Evolutionary conservation across 2,329 filamentous ascomycete species (phyloP), one percentile per base, ranked within the genome.

Genomic region (Parascedosporium putredinis): DNA sequence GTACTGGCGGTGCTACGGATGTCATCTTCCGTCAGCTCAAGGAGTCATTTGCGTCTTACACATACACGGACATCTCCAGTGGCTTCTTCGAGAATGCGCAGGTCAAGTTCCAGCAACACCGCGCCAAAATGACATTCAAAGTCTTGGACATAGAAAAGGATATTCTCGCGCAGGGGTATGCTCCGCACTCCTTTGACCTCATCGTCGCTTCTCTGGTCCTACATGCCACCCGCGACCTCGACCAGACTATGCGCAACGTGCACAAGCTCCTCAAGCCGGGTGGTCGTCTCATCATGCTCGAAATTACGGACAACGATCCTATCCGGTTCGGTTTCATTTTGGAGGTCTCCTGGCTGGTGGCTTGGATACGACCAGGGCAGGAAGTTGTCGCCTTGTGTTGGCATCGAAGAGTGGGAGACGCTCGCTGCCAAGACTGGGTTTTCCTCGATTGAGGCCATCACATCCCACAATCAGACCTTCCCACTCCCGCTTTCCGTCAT

Each of bases 61-160:
- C 59, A 0, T 72, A 62, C 45, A 70, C 68, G 0, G 69, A 73
- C 40, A 63, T 70, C 5, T 70, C 64, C 0, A 51, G 56, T 0
- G 56, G 50, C 1, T 67, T 67, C 53, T 67, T 68, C 27, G 58
- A 58, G 16, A 48, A 51, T 1, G 62, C 61, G 0, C 47, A 54
- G 3, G 48, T 54, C 1, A 49, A 49, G 31, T 56, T 56, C n/a
- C 6, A 34, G 22, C 49, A 20, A 45, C 9, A 38, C 10, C 14
- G 23, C 3, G 48, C 51, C 31, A 20, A 20, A 31, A 43, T 62
- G 18, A 45, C n/a, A 8, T 60, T 54, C 48, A 63, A 61, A 49
- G 57, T 59, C 18, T 51, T 67, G 0, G 53, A 63, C 5, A 33
- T 59, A 0, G 54, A 55, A 2, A 27, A 49, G 1, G 8, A 40